Conservation (phyloP, 768 basidiomycete genomes). For the Leccinum pellstonianum region DNA sequence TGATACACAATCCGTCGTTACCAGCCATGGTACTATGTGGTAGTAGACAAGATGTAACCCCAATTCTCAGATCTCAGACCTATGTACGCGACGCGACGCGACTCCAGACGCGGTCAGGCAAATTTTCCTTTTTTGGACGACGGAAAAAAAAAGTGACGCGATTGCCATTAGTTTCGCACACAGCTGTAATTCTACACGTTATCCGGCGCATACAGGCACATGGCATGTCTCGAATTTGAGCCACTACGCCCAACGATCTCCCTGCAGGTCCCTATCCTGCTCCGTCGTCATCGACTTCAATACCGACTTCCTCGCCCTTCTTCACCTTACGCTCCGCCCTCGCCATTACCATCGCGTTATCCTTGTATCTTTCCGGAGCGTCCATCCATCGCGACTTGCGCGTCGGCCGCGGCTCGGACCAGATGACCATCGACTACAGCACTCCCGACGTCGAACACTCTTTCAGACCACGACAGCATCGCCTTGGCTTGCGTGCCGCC, state of each 20-base stretch:
- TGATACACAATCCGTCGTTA: too few relatives aligned
- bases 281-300: conserved; percentile 67
- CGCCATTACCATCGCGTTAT: conserved; percentile 85
- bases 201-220: too few relatives aligned
- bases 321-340: conserved; percentile 93
- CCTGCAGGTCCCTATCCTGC: conserved; percentile 52
- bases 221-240: conserved; percentile 81
- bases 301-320: conserved; percentile 94
- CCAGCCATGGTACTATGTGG: too few relatives aligned
- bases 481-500: conserved; percentile 80
- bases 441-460: conserved; percentile 88
- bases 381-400: conserved; percentile 89
- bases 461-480: conserved; percentile 82
- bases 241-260: conserved; percentile 98
- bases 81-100: too few relatives aligned
- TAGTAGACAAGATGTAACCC: too few relatives aligned
- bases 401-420: conserved; percentile 87
- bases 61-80: too few relatives aligned
- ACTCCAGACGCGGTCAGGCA: too few relatives aligned
- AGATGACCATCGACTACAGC: conserved; percentile 90
- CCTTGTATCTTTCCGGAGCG: conserved; percentile 87
- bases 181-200: too few relatives aligned
- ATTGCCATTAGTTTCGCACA: too few relatives aligned
- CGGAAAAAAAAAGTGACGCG: too few relatives aligned
- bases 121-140: too few relatives aligned